A percentile compares a stretch with the other conserved stretches of the same genome.
Conservation (phyloP, 2,329 filamentous ascomycete genomes). For the Lasiodiplodia hormozganensis region DNA sequence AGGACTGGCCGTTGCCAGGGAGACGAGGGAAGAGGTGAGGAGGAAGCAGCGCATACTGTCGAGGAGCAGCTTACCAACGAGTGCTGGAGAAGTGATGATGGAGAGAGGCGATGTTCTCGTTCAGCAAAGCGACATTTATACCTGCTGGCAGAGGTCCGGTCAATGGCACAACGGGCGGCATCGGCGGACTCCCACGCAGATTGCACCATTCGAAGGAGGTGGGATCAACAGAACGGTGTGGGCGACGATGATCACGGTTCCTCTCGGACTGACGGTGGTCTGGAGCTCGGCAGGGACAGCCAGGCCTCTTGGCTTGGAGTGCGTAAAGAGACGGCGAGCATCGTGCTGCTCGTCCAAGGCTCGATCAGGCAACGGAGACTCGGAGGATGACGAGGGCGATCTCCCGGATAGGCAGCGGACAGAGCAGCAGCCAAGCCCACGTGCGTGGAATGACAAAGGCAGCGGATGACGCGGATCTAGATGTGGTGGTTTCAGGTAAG, state of each 20-base stretch:
- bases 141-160: not conserved
- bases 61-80: not conserved
- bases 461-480: not conserved
- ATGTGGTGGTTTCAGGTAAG: constrained; percentile 4
- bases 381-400: not conserved
- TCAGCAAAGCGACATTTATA: not conserved
- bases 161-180: not conserved
- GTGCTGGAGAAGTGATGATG: not conserved
- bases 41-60: not conserved
- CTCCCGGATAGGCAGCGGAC: constrained; percentile 2
- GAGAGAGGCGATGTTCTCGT: not conserved
- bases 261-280: constrained; percentile 5
- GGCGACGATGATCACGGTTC: not conserved
- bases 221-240: not conserved
- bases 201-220: not conserved
- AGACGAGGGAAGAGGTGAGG: not conserved
- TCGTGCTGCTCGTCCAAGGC: not conserved
- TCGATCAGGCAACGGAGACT: not conserved
- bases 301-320: not conserved
- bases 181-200: not conserved
- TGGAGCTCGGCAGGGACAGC: too few species aligned
- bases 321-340: not conserved
- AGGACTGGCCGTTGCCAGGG: constrained; percentile 2
- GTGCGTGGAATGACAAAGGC: not conserved
- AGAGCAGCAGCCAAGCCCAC: constrained; percentile 2